A percentile compares a stretch with the other conserved stretches of the same genome.
phyloP scores from a whole-genome alignment of 1,284 basidiomycete species.

The Cryptococcus sp. region DNA sequence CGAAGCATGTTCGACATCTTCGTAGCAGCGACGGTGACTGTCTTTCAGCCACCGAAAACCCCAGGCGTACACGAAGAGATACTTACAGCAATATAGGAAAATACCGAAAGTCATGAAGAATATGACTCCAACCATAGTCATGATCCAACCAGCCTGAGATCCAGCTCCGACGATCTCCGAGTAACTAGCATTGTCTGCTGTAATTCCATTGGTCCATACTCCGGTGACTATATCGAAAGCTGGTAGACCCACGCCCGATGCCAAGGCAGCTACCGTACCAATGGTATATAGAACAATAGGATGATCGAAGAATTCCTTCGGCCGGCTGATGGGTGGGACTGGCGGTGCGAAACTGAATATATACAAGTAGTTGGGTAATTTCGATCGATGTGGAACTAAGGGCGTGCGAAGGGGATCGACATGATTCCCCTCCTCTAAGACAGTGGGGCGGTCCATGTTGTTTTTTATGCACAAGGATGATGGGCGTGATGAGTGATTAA shows the following conservation, averaged over 20 bases:
- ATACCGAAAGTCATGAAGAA: conserved; percentile 31
- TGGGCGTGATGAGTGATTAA: too few species aligned
- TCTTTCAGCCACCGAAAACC: neutral
- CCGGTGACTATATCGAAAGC: conserved; percentile 28
- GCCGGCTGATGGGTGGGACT: conserved; percentile 11
- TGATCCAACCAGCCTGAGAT: conserved; percentile 38
- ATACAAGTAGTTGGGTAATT: conserved; percentile 20
- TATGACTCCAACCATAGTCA: conserved; percentile 39
- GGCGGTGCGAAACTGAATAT: conserved; percentile 23
- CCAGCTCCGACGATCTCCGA: conserved; percentile 1
- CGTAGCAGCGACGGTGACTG: conserved; percentile 41
- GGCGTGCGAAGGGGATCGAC: neutral
- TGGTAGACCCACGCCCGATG: conserved; percentile 20
- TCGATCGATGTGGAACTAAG: conserved; percentile 9
- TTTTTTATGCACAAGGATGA: too few species aligned
- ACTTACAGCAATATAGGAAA: conserved; percentile 37
- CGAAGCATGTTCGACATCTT: conserved; percentile 41
- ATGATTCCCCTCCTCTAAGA: neutral
- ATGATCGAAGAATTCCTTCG: conserved; percentile 11
- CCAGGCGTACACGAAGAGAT: neutral
- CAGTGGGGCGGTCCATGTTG: neutral
- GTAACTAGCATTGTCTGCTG: conserved; percentile 16
- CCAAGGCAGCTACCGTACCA: conserved; percentile 17
- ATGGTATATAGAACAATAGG: conserved; percentile 19
- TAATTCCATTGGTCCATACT: conserved; percentile 30